Evolutionary conservation across 2,329 filamentous ascomycete genomes (phyloP), one percentile per base, ranked within the genome.

Genomic region (Aspergillus sp.): DNA sequence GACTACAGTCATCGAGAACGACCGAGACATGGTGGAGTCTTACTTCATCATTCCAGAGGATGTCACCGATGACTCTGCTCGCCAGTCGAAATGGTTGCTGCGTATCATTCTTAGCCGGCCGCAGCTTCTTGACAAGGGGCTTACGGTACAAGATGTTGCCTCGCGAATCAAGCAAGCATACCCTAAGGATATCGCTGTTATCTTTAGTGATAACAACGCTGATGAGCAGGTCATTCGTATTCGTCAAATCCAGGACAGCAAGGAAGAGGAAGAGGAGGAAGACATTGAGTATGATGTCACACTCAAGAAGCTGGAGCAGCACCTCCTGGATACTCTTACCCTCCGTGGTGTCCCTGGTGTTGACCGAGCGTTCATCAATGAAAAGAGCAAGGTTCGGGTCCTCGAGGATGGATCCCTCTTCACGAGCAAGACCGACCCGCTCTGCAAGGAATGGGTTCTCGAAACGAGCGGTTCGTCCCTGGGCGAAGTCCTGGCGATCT

Each of bases 141-240:
- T 98, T 52, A 85, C 82, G 32, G 90, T 98, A 48, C 85, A 93
- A 51, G 89, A 98, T 59, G 91, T 98, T 51, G 91, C 91, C 30
- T 74, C 79, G 51, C 86, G 83, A 62, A 93, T 98, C 71, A 95
- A 94, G 73, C 82, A 90, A 54, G 84, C 89, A 45, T 98, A 94
- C 63, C 78, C 82, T 19, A 82, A 78, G 52, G 89, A 95, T 67
- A 74, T 97, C 57, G 88, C 88, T 9, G 83, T 98, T 55, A 90
- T 98, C 50, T 95, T 94, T 76, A 95, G 89, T 69, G 93, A 98
- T 68, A 93, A 96, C 75, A 98, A 98, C 67, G 90, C 91, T 7
- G 90, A 96, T 54, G 83, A 94, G 64, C 89, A 94, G 66, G 85
- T 97, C 41, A 88, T 98, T 57, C 93, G 93, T 65, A 85, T 96